Conservation (phyloP, 805 yeast species). For the Candida broadrunensis region DNA sequence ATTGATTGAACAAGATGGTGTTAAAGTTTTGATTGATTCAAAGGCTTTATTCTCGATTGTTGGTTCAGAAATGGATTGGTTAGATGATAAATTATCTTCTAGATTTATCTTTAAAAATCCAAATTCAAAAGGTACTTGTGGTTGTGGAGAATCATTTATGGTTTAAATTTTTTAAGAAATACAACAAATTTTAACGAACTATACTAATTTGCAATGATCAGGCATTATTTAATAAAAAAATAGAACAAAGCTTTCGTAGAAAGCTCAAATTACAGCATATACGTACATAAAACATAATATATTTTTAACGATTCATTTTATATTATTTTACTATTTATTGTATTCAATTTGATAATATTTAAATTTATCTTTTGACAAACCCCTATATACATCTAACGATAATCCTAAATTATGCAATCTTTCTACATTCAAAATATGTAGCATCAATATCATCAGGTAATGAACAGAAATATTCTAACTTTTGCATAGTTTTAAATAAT, state of each 20-base stretch:
- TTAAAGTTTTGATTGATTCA: constrained; percentile 88
- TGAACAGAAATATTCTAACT: constrained; percentile 47
- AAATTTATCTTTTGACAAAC: background rate
- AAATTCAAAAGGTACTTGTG: constrained; percentile 96
- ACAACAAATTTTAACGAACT: too few species aligned
- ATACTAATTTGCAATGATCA: background rate
- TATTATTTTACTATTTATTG: too few species aligned
- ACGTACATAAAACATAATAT: background rate
- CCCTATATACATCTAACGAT: background rate
- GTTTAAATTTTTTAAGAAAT: constrained; percentile 58
- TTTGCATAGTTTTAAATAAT: constrained; percentile 48
- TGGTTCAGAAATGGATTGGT: constrained; percentile 98
- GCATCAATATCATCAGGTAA: constrained; percentile 47
- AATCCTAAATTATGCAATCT: constrained; percentile 16
- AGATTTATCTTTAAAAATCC: constrained; percentile 94
- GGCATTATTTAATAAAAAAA: background rate
- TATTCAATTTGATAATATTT: background rate
- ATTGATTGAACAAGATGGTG: constrained; percentile 88
- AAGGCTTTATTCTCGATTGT: constrained; percentile 94
- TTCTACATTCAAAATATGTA: constrained; percentile 52
- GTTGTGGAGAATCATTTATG: constrained; percentile 99
- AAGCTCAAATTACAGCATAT: background rate
- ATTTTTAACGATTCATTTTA: too few species aligned
- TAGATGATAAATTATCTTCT: constrained; percentile 85
- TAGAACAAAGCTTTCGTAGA: background rate